Conservation (phyloP, 2,329 filamentous ascomycete genomes). For the Colletotrichum sp. region DNA sequence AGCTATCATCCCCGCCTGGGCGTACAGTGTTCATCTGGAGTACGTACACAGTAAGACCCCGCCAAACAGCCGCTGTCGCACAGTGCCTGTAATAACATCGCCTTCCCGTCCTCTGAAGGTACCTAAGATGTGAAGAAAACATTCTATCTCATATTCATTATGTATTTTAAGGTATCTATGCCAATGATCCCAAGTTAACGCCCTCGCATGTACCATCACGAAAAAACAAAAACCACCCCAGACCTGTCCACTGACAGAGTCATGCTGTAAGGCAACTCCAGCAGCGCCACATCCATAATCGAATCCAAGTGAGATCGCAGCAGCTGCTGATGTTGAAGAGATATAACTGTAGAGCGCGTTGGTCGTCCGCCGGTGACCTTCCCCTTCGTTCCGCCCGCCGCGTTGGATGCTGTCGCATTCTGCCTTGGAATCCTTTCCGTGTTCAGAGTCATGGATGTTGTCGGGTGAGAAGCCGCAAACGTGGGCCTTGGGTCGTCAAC, state of each 20-base stretch:
- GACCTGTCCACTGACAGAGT: constrained; percentile 87
- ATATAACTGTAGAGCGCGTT: constrained; percentile 83
- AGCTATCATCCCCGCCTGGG: constrained; percentile 11
- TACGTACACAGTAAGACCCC: not conserved
- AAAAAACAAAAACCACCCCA: constrained; percentile 86
- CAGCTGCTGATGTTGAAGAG: constrained; percentile 84
- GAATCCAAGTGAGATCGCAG: constrained; percentile 87
- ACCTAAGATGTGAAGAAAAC: not conserved
- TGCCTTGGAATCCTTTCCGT: constrained; percentile 62
- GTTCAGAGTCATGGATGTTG: constrained; percentile 67
- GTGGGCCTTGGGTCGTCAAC: constrained; percentile 74
- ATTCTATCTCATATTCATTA: not conserved
- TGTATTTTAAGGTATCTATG: constrained; percentile 14
- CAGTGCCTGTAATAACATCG: not conserved
- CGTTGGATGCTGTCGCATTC: constrained; percentile 33
- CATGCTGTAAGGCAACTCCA: constrained; percentile 93
- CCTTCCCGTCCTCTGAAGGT: not conserved
- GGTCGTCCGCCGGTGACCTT: constrained; percentile 45
- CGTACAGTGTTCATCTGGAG: not conserved
- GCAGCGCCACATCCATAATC: constrained; percentile 84
- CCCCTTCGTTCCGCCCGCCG: constrained; percentile 33
- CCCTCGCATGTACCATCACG: not conserved
- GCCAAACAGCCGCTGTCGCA: not conserved
- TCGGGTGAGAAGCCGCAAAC: constrained; percentile 70
- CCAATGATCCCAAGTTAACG: not conserved